These are phyloP conservation scores for Solanum rostratum DNA, from an alignment of 257 asterid species.

Conservation along the genomic window DNA sequence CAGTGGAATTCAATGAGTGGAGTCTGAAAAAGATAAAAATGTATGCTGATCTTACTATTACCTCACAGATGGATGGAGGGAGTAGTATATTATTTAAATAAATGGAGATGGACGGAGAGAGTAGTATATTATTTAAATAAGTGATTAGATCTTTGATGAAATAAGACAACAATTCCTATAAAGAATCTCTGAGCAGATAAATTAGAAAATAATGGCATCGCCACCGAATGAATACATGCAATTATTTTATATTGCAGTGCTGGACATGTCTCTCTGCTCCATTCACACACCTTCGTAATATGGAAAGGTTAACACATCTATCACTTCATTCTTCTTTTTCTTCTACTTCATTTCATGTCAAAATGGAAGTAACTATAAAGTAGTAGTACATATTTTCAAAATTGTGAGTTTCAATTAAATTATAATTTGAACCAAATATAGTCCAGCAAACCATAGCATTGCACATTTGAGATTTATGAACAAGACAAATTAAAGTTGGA, in stretches of 20 bases:
- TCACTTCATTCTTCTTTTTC: too few relatives aligned
- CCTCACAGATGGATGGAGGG: too few relatives aligned
- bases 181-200: not conserved
- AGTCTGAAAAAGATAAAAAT: too few relatives aligned
- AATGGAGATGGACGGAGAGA: fast-evolving
- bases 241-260: not conserved
- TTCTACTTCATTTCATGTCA: not conserved
- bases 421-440: not conserved
- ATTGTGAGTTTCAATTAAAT: too few relatives aligned
- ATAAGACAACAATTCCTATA: not conserved
- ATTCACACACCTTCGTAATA: not conserved
- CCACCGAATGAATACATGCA: not conserved
- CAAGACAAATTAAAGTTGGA: not conserved
- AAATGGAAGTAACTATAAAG: too few relatives aligned
- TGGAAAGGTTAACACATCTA: not conserved
- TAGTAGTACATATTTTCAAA: too few relatives aligned
- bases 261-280: not conserved
- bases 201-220: not conserved
- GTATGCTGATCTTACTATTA: too few relatives aligned
- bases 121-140: not conserved
- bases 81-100: too few relatives aligned
- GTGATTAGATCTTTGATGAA: not conserved
- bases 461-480: not conserved
- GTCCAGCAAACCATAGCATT: not conserved
- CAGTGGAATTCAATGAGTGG: too few relatives aligned